These are phyloP conservation scores for Serendipita sp. DNA, from an alignment of 768 basidiomycete genomes.

Conservation along the genomic window DNA sequence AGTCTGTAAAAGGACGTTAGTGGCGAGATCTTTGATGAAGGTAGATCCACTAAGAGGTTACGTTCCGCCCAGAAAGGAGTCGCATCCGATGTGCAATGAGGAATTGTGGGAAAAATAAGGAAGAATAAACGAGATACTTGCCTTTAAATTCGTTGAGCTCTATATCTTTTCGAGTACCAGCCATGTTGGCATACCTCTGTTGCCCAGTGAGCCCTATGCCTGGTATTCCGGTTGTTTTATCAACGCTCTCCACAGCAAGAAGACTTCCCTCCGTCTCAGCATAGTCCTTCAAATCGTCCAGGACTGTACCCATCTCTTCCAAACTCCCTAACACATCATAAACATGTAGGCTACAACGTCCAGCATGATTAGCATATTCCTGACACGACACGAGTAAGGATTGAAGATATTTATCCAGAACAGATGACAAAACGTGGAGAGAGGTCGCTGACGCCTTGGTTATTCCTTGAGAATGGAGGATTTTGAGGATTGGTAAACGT, in stretches of 20 bases:
- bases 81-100: background rate
- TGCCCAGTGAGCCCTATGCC: background rate
- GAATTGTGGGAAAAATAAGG: background rate
- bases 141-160: slow-evolving; percentile 4
- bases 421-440: background rate
- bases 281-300: background rate
- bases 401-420: background rate
- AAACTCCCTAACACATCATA: background rate
- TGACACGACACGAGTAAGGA: background rate
- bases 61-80: background rate
- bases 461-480: slow-evolving; percentile 4
- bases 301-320: slow-evolving; percentile 5
- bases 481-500: slow-evolving; percentile 1
- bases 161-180: background rate
- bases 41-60: no score
- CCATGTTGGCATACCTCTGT: background rate
- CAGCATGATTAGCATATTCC: slow-evolving; percentile 4
- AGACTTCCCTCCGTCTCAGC: background rate
- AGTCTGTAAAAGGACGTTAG: background rate
- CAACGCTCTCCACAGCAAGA: background rate
- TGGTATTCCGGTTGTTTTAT: background rate
- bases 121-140: background rate
- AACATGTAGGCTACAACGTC: background rate
- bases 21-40: background rate
- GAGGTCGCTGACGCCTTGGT: background rate